Base-by-base conservation (phyloP, 441 rosid species). In the Adansonia grandidieri region DNA sequence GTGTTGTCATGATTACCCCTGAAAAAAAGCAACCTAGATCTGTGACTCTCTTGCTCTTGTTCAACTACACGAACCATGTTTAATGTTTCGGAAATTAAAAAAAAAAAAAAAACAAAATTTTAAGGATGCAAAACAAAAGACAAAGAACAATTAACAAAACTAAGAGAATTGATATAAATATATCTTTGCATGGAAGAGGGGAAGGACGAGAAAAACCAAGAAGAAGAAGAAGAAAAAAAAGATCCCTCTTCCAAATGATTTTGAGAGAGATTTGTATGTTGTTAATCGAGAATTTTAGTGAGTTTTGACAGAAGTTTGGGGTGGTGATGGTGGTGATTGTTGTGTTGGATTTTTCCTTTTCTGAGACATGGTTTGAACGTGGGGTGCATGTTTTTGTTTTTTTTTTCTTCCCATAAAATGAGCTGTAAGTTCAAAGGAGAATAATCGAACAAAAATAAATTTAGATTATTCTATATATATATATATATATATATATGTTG, bases 31-130 rank as follows among this genome's bases (percentile, higher is more conserved):
- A 92, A 77, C 67, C 86, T 90, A 5, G 91, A 82, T 85, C 62
- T 85, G 66, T 78, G 84, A 82, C 40, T 83, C 76, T 87, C 91
- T 66, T 86, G 88, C 71, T 92, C 95, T 85, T 84, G 84, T 50
- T 86, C 91, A 17, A 82, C 53, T 8, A 89, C 85, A 42, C 81
- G 86, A 67, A 84, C 93, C 96, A 91, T 87, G 61, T 80, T 56
- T 5, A 10, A 37, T 32, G 19, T 66, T 68, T 48, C 1, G 1
- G 4, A 24, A 28, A 58, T 24, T 2, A 37, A 3, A 37, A 37
- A 4, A 37, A 37, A 37, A 37, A 37, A 3, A 37, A 4, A 37
- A 37, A 3, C 4, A 32, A 20, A 0, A 13, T 15, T 17, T 54
- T 24, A 19, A 53, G 24, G 17, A n/a, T 13, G 14, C 2, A 11